Evolutionary conservation across 2,329 filamentous ascomycete genomes (phyloP).

Genomic region (Sporothrix phasma): DNA sequence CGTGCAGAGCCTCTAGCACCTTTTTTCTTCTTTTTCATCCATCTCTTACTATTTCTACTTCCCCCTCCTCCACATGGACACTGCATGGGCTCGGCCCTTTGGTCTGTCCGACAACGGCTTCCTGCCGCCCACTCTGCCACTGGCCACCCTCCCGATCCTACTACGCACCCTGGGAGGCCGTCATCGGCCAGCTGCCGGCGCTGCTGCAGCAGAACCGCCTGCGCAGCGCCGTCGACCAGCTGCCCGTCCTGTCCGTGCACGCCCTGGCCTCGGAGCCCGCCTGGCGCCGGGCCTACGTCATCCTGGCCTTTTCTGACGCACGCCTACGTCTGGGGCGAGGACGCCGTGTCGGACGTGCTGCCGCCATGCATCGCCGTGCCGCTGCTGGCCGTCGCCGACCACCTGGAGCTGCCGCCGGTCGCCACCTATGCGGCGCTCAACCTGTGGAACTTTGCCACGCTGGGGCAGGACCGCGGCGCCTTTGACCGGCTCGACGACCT

Average conservation of each 20-base stretch:
- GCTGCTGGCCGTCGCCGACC: conserved; percentile 58
- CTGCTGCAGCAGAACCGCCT: conserved; percentile 56
- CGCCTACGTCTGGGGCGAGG: conserved; percentile 82
- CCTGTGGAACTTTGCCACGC: conserved; percentile 69
- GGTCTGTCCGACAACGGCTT: conserved; percentile 56
- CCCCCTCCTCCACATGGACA: neutral
- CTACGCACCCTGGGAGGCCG: conserved; percentile 69
- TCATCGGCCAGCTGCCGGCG: conserved; percentile 56
- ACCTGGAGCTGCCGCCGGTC: conserved; percentile 73
- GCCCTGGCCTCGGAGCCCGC: conserved; percentile 55
- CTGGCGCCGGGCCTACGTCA: conserved; percentile 72
- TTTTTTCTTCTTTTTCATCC: neutral
- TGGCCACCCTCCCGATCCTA: conserved; percentile 60
- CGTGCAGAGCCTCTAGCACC: neutral
- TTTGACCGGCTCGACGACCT: conserved; percentile 59
- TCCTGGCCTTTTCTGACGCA: conserved; percentile 74
- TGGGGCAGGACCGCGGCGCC: neutral
- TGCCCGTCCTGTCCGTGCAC: conserved; percentile 62
- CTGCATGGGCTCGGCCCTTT: conserved; percentile 11
- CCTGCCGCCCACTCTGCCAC: conserved; percentile 60
- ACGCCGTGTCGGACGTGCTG: conserved; percentile 23
- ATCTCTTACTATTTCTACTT: neutral
- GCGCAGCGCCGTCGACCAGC: conserved; percentile 48
- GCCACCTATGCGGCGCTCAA: conserved; percentile 83
- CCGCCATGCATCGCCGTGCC: conserved; percentile 71